Conservation (phyloP, 805 yeast genomes). For the Yarrowia hollandica region DNA sequence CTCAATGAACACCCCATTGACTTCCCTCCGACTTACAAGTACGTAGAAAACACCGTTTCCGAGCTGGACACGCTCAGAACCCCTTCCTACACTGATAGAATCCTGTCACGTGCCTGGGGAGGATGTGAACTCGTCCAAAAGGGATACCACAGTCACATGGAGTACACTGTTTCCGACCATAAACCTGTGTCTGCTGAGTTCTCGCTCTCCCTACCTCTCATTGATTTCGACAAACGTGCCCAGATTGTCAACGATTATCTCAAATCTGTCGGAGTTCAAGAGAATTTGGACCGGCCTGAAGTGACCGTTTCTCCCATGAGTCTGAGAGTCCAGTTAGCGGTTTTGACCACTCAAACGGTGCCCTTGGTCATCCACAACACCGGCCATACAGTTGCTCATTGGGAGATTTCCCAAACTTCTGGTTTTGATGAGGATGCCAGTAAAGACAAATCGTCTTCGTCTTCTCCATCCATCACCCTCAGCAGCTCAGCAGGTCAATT, state of each 20-base stretch:
- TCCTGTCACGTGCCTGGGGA: conserved; percentile 35
- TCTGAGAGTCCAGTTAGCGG: conserved; percentile 37
- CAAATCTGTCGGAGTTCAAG: conserved; percentile 47
- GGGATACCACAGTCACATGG: conserved; percentile 37
- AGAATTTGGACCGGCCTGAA: conserved; percentile 47
- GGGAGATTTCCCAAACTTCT: conserved; percentile 42
- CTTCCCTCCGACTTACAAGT: conserved; percentile 59
- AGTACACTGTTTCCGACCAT: conserved; percentile 53
- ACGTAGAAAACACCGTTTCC: conserved; percentile 35
- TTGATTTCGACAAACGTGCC: conserved; percentile 45
- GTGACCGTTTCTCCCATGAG: conserved; percentile 46
- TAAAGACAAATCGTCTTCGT: too few species aligned
- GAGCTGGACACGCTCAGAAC: conserved; percentile 41
- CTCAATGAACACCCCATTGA: conserved; percentile 51
- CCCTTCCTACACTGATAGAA: conserved; percentile 64
- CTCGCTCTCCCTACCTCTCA: conserved; percentile 40
- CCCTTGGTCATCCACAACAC: conserved; percentile 43
- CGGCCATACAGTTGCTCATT: conserved; percentile 44
- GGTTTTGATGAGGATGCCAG: conserved; percentile 31
- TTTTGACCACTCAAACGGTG: conserved; percentile 35
- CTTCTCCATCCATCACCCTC: conserved; percentile 31
- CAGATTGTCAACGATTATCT: conserved; percentile 44
- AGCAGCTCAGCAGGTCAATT: background rate
- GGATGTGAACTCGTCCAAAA: conserved; percentile 32
- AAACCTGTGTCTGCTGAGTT: conserved; percentile 52